Base-by-base conservation (phyloP, 2,329 filamentous ascomycete genomes). In the Trichoderma arundinaceum region DNA sequence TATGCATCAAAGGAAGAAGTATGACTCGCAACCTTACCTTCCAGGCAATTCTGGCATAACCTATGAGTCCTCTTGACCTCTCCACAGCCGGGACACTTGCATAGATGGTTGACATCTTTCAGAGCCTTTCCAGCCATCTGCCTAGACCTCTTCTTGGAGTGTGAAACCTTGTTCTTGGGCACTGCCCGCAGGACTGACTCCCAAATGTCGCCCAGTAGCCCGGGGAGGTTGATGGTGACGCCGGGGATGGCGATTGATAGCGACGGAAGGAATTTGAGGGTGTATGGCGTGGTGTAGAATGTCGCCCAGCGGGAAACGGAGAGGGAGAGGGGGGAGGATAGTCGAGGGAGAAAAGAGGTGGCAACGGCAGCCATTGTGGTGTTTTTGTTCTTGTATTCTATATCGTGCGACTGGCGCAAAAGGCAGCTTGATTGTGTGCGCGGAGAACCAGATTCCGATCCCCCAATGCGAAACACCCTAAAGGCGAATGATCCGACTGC, bases 91-190 rank as follows among this genome's bases (percentile, higher is more conserved):
- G 94, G 91, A 76, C 95, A 99, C 74, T 88, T 92, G 81, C 93
- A 96, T 71, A 99, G 80, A 62, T 87, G 86, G 69, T 90, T 95
- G 66, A 96, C 88, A 76, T 99, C 95, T 81, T 97, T 92, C 72
- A 99, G 79, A 51, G 89, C 94, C 81, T 99, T 99, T 74, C 95
- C 95, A 28, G 94, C 94, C 89, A 98, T 91, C 76, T 96, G 93
- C 73, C 96, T 88, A 75, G 93, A 90, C 72, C 95, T 87, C 84
- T 93, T 97, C 83, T 95, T 97, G 83, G 92, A 92, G 78, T 99
- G 92, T 48, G 94, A 97, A 39, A 93, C 96, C 86, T 98, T 99
- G 83, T 97, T 98, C 86, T 99, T 99, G 5, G 95, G 95, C 15
- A 98, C 95, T 1, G 95, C 95, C 70, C 89, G 89, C 71, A 99